Evolutionary conservation across 2,329 filamentous ascomycete species (phyloP), one percentile per base, ranked within the genome.

Genomic region (Arthrobotrys sphaeroides): DNA sequence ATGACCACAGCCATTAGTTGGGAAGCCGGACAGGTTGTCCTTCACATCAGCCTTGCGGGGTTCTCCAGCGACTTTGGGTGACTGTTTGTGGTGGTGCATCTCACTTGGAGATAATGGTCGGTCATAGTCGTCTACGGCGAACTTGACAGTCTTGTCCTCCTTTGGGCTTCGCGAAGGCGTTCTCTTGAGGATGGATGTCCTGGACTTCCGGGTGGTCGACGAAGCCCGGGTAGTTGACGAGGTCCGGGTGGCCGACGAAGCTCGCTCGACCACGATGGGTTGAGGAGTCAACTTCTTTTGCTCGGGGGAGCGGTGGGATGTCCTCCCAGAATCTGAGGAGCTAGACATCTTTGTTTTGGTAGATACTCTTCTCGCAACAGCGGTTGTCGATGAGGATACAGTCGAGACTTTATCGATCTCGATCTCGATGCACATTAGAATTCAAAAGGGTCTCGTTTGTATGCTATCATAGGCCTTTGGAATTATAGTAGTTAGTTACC

Each of bases 341-440:
- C 40, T 66, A 45, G 53, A 55, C 72, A 75, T 75, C 57, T 69
- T 75, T 28, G 72, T 10, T 45, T 69, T 75, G 18, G 51, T 28
- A 22, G 55, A 57, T 36, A 64, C 64, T 75, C 72, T 68, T 64
- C 64, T 69, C 13, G 59, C 64, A 51, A 69, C 64, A 38, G 64
- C 57, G 12, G 70, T 75, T 1, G 70, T 75, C 55, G 70, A 75
- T 64, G 70, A 68, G 20, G 70, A 74, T 47, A 68, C 62, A 26
- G 72, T 69, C 40, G 72, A 69, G 57, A 69, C 72, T 75, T 75
- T 75, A 53, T 75, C 72, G 42, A 75, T 69, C 51, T 75, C 72
- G 49, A 75, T 69, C 64, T 75, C 72, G 49, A 75, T 64, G 59
- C 72, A 75, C 72, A 75, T 75, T 65, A 64, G 59, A 64, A 16